A percentile compares a stretch with the other conserved stretches of the same genome.
Conservation (phyloP, 2,329 filamentous ascomycete genomes). For the Pestalotiopsis sp. region DNA sequence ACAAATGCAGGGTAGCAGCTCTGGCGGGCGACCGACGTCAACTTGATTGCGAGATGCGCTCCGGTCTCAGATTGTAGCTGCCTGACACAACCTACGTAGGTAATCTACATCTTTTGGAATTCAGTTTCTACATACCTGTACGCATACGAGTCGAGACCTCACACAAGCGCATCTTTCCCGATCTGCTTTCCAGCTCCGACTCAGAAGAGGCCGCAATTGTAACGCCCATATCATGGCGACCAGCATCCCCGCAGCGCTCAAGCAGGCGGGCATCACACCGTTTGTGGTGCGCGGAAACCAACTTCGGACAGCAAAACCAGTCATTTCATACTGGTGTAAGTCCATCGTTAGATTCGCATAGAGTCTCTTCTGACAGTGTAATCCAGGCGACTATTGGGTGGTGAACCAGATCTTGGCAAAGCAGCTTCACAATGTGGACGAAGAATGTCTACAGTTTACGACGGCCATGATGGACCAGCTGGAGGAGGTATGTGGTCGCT, state of each 20-base stretch:
- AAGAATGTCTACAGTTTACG: conserved; percentile 81
- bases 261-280: conserved; percentile 78
- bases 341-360: conserved; percentile 21
- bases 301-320: conserved; percentile 82
- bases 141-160: not conserved
- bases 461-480: conserved; percentile 87
- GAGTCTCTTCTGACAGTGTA: conserved; percentile 19
- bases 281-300: conserved; percentile 85
- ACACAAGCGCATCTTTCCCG: not conserved
- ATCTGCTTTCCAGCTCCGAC: not conserved
- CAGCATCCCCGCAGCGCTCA: conserved; percentile 72
- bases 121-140: not conserved
- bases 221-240: conserved; percentile 64
- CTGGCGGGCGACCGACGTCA: not conserved
- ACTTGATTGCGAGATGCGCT: not conserved
- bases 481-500: conserved; percentile 62
- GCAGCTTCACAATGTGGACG: conserved; percentile 76
- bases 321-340: conserved; percentile 94
- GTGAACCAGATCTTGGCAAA: conserved; percentile 88
- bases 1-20: not conserved
- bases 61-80: not conserved
- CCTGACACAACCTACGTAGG: not conserved
- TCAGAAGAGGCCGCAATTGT: not conserved
- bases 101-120: not conserved
- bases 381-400: conserved; percentile 82